Percentiles rank a stretch among this genome's conserved stretches.
Evolutionary conservation across 2,329 filamentous ascomycete species (phyloP).

Genomic region (Metarhizium anisopliae): DNA sequence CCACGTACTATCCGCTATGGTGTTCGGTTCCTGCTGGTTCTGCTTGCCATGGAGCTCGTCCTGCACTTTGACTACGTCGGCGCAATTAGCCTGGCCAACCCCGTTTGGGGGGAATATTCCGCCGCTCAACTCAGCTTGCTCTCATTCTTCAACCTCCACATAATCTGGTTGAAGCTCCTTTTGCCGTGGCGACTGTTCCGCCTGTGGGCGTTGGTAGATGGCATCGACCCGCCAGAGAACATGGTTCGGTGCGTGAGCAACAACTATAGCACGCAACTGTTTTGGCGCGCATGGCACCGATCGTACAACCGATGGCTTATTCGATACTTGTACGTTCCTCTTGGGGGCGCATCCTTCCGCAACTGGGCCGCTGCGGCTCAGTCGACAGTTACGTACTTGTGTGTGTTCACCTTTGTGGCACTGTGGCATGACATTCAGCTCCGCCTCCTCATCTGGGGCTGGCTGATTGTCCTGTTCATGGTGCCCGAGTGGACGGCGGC

Average conservation of each 20-base stretch:
- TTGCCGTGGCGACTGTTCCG: slow-evolving; percentile 98
- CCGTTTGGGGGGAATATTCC: slow-evolving; percentile 75
- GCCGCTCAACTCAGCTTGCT: slow-evolving; percentile 82
- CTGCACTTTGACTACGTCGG: slow-evolving; percentile 90
- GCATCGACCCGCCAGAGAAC: slow-evolving; percentile 92
- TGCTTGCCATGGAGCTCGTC: slow-evolving; percentile 85
- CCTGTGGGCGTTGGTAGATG: slow-evolving; percentile 86
- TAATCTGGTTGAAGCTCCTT: slow-evolving; percentile 96
- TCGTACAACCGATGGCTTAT: slow-evolving; percentile 92
- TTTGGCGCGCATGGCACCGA: slow-evolving; percentile 96
- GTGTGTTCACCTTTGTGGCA: slow-evolving; percentile 93
- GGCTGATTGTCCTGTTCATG: slow-evolving; percentile 91
- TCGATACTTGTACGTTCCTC: slow-evolving; percentile 85
- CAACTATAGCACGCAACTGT: slow-evolving; percentile 83
- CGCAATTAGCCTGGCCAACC: slow-evolving; percentile 75
- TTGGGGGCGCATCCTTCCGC: slow-evolving; percentile 60
- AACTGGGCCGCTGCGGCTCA: slow-evolving; percentile 38
- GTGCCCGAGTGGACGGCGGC: slow-evolving; percentile 72
- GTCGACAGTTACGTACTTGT: slow-evolving; percentile 65
- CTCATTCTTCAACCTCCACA: slow-evolving; percentile 90
- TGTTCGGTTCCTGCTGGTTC: slow-evolving; percentile 67
- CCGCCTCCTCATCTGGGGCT: slow-evolving; percentile 86
- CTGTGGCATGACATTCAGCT: slow-evolving; percentile 97
- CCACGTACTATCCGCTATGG: slow-evolving; percentile 71
- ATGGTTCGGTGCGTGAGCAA: slow-evolving; percentile 95